These are phyloP conservation scores for Erodium moschatum DNA, from an alignment of 441 rosid species.

Conservation along the genomic window DNA sequence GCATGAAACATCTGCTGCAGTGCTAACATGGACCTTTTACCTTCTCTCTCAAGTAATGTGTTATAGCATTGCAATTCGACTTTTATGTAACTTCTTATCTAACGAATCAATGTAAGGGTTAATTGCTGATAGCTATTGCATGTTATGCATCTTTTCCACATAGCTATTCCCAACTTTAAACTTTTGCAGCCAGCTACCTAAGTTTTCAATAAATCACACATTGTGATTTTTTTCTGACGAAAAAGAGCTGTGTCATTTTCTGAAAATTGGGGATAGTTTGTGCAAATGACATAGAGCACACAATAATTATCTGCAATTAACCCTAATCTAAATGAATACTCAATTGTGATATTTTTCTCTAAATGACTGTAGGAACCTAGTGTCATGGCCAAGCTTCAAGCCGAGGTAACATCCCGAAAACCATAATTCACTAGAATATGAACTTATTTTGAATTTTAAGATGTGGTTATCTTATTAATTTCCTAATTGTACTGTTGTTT, in stretches of 20 bases:
- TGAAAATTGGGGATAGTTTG: too few species aligned
- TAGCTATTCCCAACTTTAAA: too few species aligned
- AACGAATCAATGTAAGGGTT: background rate
- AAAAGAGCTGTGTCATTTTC: too few species aligned
- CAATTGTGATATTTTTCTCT: conserved; percentile 11
- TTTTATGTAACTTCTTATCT: background rate
- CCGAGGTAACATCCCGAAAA: conserved; percentile 45
- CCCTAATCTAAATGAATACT: too few species aligned
- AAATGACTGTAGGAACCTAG: conserved; percentile 56
- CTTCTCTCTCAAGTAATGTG: conserved; percentile 59
- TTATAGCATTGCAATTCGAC: background rate
- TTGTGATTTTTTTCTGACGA: too few species aligned
- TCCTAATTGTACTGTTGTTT: conserved; percentile 7
- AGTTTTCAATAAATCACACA: too few species aligned
- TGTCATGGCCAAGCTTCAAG: conserved; percentile 75
- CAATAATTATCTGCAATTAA: too few species aligned
- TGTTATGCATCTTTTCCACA: too few species aligned
- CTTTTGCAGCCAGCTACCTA: too few species aligned
- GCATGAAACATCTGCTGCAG: conserved; percentile 96
- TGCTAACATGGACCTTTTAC: conserved; percentile 95
- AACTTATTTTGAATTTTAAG: conserved; percentile 14
- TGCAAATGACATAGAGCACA: too few species aligned
- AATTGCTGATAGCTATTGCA: too few species aligned
- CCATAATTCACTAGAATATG: background rate
- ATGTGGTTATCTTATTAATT: background rate